Conservation (phyloP, 2,329 filamentous ascomycete genomes). For the Chalara sp. region DNA sequence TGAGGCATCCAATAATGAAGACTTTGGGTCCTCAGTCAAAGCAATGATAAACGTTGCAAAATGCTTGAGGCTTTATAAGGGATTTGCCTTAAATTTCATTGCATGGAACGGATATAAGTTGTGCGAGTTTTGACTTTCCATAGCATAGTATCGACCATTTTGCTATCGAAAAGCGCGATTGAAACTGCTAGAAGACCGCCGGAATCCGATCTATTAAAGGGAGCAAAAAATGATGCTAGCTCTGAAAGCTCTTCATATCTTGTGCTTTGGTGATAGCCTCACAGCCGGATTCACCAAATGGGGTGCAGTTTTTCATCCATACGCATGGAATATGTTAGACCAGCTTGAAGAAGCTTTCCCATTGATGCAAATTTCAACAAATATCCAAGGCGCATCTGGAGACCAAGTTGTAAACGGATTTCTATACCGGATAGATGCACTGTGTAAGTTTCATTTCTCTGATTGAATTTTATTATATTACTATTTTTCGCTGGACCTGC, state of each 20-base stretch:
- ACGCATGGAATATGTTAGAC: slow-evolving; percentile 30
- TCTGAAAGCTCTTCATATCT: slow-evolving; percentile 15
- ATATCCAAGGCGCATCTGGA: slow-evolving; percentile 44
- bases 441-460: slow-evolving; percentile 27
- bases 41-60: too few species aligned
- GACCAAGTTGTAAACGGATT: slow-evolving; percentile 37
- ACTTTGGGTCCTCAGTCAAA: too few species aligned
- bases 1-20: too few species aligned
- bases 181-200: too few species aligned
- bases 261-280: slow-evolving; percentile 33
- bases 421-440: slow-evolving; percentile 20
- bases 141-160: too few species aligned
- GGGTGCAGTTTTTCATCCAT: slow-evolving; percentile 43
- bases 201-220: too few species aligned
- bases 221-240: slow-evolving; percentile 13
- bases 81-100: too few species aligned
- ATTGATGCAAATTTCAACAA: slow-evolving; percentile 31
- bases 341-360: slow-evolving; percentile 41
- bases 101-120: too few species aligned
- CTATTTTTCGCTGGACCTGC: too few species aligned
- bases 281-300: slow-evolving; percentile 46
- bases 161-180: too few species aligned
- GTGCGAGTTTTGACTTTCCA: too few species aligned
- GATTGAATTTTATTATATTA: neutral
- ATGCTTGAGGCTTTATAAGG: too few species aligned